Base-by-base conservation (phyloP, 2,329 filamentous ascomycete species). In the Lasiodiplodia sp. region DNA sequence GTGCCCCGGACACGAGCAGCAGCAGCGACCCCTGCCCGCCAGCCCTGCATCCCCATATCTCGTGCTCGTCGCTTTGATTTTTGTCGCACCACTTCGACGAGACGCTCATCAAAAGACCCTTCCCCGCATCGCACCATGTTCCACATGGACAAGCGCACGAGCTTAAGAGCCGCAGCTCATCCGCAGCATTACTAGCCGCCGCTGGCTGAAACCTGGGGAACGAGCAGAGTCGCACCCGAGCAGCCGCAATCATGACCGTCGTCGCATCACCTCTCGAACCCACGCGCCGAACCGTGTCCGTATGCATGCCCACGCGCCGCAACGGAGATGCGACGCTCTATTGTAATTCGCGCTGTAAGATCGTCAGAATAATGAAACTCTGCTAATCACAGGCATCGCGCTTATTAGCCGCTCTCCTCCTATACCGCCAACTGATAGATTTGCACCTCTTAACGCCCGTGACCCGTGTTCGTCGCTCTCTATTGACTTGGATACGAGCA, bases 11-110 rank as follows among this genome's bases (percentile, higher is more conserved):
- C 53, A 56, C 31, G 23, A 56, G 53, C 53, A 37, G 53, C 57
- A 14, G 23, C 40, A 28, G 7, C 14, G n/a, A 49, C 28, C 58
- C 38, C 58, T 49, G 55, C 18, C 40, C 18, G 14, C 23, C n/a
- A 47, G 25, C 58, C 58, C 58, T 28, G 58, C 40, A 51, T 31
- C 58, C 57, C 58, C 58, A 62, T 62, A 44, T 62, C 47, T 49
- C 38, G 25, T 23, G 16, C 37, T 34, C 25, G 6, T 62, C 40
- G 40, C 58, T 51, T 51, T 49, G 58, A 62, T 37, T 62, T 44
- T 37, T 25, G 57, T 40, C 57, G 37, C 57, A 25, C 57, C 37
- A 18, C 40, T 51, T 31, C 31, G 58, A n/a, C 58, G 38, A 38
- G 56, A 38, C 12, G 38, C 37, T 28, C 52, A 28, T 60, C 56